phyloP scores from a whole-genome alignment of 1,284 basidiomycete species.

The Malassezia arunalokei region DNA sequence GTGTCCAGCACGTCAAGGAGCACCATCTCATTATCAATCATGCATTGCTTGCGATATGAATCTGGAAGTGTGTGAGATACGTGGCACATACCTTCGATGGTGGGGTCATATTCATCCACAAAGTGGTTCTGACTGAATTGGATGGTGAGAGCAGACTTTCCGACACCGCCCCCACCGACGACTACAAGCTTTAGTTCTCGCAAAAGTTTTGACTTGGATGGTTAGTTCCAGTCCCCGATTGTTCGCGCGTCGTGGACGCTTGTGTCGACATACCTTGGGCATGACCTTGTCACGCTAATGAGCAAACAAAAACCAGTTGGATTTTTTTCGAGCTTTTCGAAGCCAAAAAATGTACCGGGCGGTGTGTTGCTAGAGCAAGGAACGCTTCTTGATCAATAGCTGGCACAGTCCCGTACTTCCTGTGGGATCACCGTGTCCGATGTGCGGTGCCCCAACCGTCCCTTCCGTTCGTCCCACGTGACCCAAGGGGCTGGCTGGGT shows the following conservation, averaged over 20 bases:
- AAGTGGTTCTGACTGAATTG: conserved; percentile 90
- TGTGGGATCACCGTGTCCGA: too few species aligned
- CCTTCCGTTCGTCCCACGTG: too few species aligned
- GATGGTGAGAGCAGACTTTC: conserved; percentile 90
- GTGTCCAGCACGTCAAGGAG: conserved; percentile 95
- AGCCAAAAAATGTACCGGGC: too few species aligned
- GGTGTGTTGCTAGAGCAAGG: too few species aligned
- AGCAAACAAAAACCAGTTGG: too few species aligned
- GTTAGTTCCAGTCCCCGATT: not conserved
- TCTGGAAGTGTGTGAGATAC: conserved; percentile 18
- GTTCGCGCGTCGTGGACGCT: too few species aligned
- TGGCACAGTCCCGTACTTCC: too few species aligned
- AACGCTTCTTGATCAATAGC: too few species aligned
- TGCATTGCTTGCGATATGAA: conserved; percentile 47
- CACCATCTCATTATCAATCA: conserved; percentile 92
- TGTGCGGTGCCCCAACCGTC: too few species aligned
- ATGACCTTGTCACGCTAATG: not conserved
- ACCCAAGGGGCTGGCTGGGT: too few species aligned
- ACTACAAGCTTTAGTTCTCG: conserved; percentile 56
- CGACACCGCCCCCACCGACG: conserved; percentile 92
- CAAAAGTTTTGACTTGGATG: conserved; percentile 56
- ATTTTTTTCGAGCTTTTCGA: too few species aligned
- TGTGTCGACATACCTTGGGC: conserved; percentile 8
- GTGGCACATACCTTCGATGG: conserved; percentile 66
- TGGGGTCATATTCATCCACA: conserved; percentile 96